These are phyloP conservation scores for Arthrobotrys conoides DNA, from an alignment of 2,329 filamentous ascomycete species.

Conservation along the genomic window DNA sequence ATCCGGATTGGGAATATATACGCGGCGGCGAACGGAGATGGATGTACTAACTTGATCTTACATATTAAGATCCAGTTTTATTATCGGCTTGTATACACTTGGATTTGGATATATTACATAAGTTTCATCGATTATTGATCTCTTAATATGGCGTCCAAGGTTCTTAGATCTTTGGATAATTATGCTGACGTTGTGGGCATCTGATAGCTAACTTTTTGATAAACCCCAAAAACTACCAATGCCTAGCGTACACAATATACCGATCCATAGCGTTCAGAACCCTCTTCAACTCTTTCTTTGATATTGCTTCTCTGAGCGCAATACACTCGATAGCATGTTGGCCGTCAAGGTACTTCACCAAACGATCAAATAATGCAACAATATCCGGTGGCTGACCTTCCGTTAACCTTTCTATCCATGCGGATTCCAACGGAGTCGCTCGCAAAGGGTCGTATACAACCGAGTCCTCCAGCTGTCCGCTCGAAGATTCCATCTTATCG, in stretches of 20 bases:
- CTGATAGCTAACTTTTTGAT: too few species aligned
- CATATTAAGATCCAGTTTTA: background rate
- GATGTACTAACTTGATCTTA: background rate
- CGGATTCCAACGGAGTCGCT: constrained; percentile 81
- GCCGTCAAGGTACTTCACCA: constrained; percentile 91
- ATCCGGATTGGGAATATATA: constrained; percentile 11
- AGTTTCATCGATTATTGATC: background rate
- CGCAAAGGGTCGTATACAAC: constrained; percentile 84
- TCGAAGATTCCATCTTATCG: constrained; percentile 62
- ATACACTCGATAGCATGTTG: constrained; percentile 87
- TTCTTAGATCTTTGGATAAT: background rate
- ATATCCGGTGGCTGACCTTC: constrained; percentile 62
- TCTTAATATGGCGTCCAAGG: background rate
- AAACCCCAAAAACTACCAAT: constrained; percentile 74
- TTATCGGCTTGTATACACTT: background rate
- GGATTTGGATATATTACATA: background rate
- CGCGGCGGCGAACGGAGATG: constrained; percentile 15
- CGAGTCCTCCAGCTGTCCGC: constrained; percentile 72
- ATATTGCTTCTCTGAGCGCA: constrained; percentile 85
- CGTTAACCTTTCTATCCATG: constrained; percentile 72
- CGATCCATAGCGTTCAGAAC: constrained; percentile 77
- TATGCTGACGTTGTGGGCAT: too few species aligned
- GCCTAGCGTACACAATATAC: constrained; percentile 75
- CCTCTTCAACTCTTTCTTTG: constrained; percentile 83
- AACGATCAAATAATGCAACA: constrained; percentile 66